A percentile compares a stretch with the other conserved stretches of the same genome.
phyloP scores from a whole-genome alignment of 2,329 filamentous ascomycete genomes.

The Corniculantispora saksenae region DNA sequence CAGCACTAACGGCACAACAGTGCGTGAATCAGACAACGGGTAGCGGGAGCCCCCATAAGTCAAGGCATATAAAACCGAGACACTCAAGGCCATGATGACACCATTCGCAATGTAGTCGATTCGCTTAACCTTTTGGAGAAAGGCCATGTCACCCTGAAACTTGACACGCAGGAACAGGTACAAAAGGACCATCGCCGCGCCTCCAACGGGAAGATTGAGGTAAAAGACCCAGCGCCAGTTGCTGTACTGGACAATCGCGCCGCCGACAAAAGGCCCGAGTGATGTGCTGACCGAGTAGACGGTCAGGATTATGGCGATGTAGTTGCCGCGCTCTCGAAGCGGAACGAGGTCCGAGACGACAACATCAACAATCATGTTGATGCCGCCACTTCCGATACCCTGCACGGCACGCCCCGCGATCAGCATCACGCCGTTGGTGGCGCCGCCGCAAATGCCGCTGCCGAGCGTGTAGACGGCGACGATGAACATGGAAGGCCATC shows the following conservation, averaged over 20 bases:
- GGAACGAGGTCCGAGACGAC: constrained; percentile 44
- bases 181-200: constrained; percentile 22
- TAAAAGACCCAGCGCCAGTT: constrained; percentile 45
- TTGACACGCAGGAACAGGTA: constrained; percentile 22
- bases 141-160: neutral
- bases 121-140: neutral
- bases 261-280: constrained; percentile 30
- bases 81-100: neutral
- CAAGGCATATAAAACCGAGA: neutral
- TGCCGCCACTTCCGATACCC: constrained; percentile 40
- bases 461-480: constrained; percentile 51
- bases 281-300: constrained; percentile 33
- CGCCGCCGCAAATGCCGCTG: constrained; percentile 49
- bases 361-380: constrained; percentile 32
- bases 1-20: constrained; percentile 35
- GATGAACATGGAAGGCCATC: constrained; percentile 36
- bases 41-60: neutral
- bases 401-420: constrained; percentile 50
- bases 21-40: constrained; percentile 22
- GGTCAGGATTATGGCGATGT: constrained; percentile 34
- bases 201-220: constrained; percentile 38
- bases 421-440: constrained; percentile 42
- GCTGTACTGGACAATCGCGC: constrained; percentile 21
- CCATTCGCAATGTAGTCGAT: neutral
- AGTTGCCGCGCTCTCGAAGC: constrained; percentile 44